Percentiles rank a stretch among this genome's conserved stretches.
phyloP scores from a whole-genome alignment of 225 moss, liverwort and hornwort species.

The Bryum argenteum region DNA sequence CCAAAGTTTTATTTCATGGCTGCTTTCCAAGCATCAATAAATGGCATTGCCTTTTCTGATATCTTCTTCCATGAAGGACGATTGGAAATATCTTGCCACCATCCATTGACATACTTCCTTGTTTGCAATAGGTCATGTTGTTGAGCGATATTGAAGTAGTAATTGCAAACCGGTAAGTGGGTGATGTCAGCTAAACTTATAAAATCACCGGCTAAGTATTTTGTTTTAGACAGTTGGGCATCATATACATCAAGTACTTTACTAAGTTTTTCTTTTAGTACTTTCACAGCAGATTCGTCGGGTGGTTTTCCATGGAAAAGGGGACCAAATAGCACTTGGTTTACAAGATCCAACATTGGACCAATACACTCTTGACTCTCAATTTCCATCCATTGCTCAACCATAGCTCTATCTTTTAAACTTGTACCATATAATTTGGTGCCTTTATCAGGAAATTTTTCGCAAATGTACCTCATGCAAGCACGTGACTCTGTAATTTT shows the following conservation, averaged over 20 bases:
- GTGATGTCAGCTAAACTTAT: conserved; percentile 61
- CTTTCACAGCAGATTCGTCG: neutral
- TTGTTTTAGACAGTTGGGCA: conserved; percentile 35
- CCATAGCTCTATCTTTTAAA: conserved; percentile 37
- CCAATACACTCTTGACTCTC: conserved; percentile 46
- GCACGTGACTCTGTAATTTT: conserved; percentile 42
- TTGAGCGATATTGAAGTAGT: conserved; percentile 36
- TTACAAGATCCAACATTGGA: conserved; percentile 35
- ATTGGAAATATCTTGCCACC: conserved; percentile 64
- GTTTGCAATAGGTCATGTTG: conserved; percentile 32
- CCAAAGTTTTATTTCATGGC: neutral
- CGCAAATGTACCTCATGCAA: conserved; percentile 48
- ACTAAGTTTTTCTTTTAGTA: conserved; percentile 18
- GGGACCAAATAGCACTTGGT: conserved; percentile 31
- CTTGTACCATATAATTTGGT: conserved; percentile 43
- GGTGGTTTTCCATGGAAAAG: conserved; percentile 26
- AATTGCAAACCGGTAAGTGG: conserved; percentile 46
- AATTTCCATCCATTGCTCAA: conserved; percentile 67
- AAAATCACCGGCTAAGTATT: conserved; percentile 62
- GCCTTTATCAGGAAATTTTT: conserved; percentile 47
- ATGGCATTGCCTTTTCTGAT: conserved; percentile 23
- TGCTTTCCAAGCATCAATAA: conserved; percentile 35
- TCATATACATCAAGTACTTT: conserved; percentile 61
- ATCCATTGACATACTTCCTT: conserved; percentile 49
- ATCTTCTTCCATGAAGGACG: conserved; percentile 57